Percentiles rank a stretch among this genome's conserved stretches.
phyloP scores from a whole-genome alignment of 1,284 basidiomycete species.

The Grifola frondosa region DNA sequence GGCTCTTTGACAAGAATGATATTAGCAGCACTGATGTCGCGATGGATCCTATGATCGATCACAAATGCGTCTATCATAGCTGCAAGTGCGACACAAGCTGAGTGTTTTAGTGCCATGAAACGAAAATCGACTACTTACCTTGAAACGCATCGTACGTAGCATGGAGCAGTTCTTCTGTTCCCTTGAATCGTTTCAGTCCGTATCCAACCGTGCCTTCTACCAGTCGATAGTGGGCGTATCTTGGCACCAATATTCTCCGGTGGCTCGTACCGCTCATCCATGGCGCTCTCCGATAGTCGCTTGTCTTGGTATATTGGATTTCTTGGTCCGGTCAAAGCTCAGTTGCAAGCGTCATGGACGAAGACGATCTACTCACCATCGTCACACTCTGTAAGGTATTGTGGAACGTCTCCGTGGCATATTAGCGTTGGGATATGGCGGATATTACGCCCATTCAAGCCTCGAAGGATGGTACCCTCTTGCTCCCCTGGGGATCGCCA shows the following conservation, averaged over 20 bases:
- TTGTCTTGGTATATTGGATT: not conserved
- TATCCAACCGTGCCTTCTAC: slow-evolving; percentile 9
- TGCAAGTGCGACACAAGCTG: not conserved
- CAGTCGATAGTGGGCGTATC: slow-evolving; percentile 8
- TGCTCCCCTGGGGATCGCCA: not conserved
- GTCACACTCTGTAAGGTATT: not conserved
- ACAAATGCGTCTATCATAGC: slow-evolving; percentile 6
- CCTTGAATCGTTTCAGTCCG: not conserved
- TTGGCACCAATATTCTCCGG: not conserved
- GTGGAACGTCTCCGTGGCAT: not conserved
- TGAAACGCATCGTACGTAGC: slow-evolving; percentile 8
- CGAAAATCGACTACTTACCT: not conserved
- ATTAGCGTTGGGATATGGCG: not conserved
- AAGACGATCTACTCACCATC: not conserved
- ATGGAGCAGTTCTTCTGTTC: slow-evolving; percentile 8
- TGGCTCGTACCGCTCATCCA: not conserved
- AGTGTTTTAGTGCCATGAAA: not conserved
- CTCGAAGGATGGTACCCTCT: slow-evolving; percentile 1
- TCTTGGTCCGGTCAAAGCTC: no score
- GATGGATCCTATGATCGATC: slow-evolving; percentile 4
- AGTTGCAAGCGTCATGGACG: no score
- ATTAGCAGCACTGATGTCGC: slow-evolving; percentile 11
- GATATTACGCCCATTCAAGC: not conserved
- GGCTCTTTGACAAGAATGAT: slow-evolving; percentile 10
- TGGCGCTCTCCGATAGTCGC: not conserved